Percentiles rank a stretch among this genome's conserved stretches.
Evolutionary conservation across 208 protist genomes (phyloP).

Genomic region (Leishmania arabica): DNA sequence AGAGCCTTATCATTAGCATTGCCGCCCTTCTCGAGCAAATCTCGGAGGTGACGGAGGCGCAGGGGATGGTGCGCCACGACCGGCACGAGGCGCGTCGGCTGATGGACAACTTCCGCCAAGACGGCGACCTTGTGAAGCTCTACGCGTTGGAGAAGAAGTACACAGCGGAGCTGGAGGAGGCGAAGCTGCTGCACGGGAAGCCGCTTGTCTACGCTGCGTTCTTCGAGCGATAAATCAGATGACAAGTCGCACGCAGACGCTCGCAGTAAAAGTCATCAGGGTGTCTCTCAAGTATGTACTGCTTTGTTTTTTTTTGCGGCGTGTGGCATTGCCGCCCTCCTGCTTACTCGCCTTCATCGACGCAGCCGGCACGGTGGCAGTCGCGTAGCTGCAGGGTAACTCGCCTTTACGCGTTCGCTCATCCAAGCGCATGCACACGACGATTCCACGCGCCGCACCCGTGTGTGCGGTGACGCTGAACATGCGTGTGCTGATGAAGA

Average conservation of each 20-base stretch:
- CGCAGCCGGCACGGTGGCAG: not conserved
- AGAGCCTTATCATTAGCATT: slow-evolving; percentile 51
- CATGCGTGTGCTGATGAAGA: not conserved
- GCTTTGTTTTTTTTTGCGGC: not conserved
- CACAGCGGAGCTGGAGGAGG: slow-evolving; percentile 35
- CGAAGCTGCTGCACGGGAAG: slow-evolving; percentile 36
- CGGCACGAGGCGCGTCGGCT: slow-evolving; percentile 47
- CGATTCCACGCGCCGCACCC: no score
- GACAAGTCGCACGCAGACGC: not conserved
- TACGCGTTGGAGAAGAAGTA: slow-evolving; percentile 50
- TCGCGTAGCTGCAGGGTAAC: not conserved
- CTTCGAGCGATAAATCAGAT: not conserved
- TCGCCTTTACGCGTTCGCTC: not conserved
- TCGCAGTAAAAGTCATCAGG: not conserved
- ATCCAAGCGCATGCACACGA: not conserved
- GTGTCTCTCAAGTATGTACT: not conserved
- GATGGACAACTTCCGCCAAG: slow-evolving; percentile 44
- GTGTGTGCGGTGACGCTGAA: not conserved
- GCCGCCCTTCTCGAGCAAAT: slow-evolving; percentile 58
- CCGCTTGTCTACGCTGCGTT: slow-evolving; percentile 23
- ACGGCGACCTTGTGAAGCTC: slow-evolving; percentile 52
- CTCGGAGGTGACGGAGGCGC: slow-evolving; percentile 35
- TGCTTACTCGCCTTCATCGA: not conserved
- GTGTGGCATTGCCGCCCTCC: not conserved
- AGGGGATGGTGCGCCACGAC: slow-evolving; percentile 45